A percentile compares a stretch with the other conserved stretches of the same genome.
These are phyloP conservation scores for Paxillus involutus DNA, from an alignment of 768 basidiomycete species.

Conservation along the genomic window DNA sequence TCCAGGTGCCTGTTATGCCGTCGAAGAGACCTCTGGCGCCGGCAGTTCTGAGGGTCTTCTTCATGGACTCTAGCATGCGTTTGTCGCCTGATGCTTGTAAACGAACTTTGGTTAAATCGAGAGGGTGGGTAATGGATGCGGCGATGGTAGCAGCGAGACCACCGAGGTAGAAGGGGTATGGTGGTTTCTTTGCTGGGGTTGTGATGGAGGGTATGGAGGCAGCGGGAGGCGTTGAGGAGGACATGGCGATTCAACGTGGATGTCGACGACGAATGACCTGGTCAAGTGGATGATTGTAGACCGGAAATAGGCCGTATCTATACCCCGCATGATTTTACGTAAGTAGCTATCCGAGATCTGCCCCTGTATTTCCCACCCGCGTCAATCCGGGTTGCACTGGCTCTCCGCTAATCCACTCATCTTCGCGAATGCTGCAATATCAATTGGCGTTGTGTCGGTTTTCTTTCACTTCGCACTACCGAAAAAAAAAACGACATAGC, in stretches of 20 bases:
- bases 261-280: conserved; percentile 1
- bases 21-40: conserved; percentile 77
- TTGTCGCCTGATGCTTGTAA: conserved; percentile 92
- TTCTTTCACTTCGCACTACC: too few species aligned
- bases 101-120: conserved; percentile 90
- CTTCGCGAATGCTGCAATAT: too few species aligned
- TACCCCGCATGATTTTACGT: not conserved
- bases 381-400: not conserved
- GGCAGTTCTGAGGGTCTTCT: conserved; percentile 79
- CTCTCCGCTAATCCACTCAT: too few species aligned
- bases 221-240: not conserved
- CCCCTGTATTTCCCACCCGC: not conserved
- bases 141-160: conserved; percentile 87
- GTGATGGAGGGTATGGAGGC: not conserved
- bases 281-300: not conserved
- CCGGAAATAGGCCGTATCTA: too few species aligned
- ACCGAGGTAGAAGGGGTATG: conserved; percentile 86
- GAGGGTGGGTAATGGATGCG: conserved; percentile 84
- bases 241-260: not conserved
- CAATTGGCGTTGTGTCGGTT: too few species aligned
- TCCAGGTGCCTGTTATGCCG: conserved; percentile 84
- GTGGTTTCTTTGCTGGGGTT: conserved; percentile 50
- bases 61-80: conserved; percentile 80
- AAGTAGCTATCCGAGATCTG: not conserved
- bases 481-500: too few species aligned